phyloP scores from a whole-genome alignment of 306 rosid species.

The Oemleria cerasiformis region DNA sequence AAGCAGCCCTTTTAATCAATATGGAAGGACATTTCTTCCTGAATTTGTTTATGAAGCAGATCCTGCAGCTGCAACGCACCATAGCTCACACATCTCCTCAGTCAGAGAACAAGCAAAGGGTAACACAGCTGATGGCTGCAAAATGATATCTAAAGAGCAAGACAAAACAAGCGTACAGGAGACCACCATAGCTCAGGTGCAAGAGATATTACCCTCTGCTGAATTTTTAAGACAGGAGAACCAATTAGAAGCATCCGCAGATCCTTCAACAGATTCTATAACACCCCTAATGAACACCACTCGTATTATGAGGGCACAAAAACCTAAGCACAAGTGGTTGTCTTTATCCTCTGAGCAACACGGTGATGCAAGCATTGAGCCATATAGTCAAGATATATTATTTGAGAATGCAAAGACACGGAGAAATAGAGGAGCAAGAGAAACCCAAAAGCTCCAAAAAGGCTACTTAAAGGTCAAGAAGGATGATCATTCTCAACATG shows the following conservation, averaged over 20 bases:
- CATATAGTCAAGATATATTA: not conserved
- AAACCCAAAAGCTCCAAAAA: not conserved
- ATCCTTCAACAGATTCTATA: not conserved
- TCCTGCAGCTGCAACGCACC: not conserved
- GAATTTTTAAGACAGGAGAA: not conserved
- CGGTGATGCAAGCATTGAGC: constrained; percentile 6
- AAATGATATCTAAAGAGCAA: not conserved
- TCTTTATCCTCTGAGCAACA: not conserved
- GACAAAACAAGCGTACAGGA: not conserved
- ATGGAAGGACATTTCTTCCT: not conserved
- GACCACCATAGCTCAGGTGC: not conserved
- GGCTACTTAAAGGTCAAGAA: not conserved
- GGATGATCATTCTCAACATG: not conserved
- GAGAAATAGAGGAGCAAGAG: not conserved
- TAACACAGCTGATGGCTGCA: not conserved
- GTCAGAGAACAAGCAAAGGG: not conserved
- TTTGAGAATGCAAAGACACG: constrained; percentile 6
- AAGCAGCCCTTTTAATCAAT: not conserved
- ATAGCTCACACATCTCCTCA: not conserved
- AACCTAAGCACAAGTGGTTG: not conserved
- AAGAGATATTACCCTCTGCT: not conserved
- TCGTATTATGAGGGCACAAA: not conserved
- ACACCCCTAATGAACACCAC: not conserved
- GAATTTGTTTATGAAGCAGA: not conserved
- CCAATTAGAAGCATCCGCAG: not conserved